Evolutionary conservation across 106 monocot genomes (phyloP).

Genomic region (Agapanthus africanus): DNA sequence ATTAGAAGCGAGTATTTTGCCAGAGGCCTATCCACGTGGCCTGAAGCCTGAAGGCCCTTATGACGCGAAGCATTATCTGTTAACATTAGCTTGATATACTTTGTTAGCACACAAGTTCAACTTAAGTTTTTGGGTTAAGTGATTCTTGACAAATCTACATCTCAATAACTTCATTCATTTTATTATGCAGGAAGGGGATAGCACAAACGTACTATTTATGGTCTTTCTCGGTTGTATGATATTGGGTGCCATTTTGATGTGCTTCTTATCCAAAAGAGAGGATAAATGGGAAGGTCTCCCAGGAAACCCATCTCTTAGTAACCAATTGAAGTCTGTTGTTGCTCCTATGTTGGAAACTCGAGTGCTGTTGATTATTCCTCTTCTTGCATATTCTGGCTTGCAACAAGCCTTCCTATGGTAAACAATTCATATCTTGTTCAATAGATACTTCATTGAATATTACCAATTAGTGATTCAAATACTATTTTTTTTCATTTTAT

Average conservation of each 20-base stretch:
- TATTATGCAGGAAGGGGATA: conserved; percentile 48
- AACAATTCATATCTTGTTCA: background rate
- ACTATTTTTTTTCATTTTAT: conserved; percentile 6
- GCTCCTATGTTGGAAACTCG: conserved; percentile 56
- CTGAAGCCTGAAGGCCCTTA: no score
- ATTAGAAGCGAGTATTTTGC: no score
- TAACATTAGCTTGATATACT: no score
- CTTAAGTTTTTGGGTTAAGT: no score
- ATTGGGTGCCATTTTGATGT: conserved; percentile 65
- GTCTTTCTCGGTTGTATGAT: conserved; percentile 73
- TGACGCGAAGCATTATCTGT: no score
- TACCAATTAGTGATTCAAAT: background rate
- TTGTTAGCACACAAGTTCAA: no score
- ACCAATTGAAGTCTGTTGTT: conserved; percentile 48
- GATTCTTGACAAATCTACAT: background rate
- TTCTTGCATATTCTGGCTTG: conserved; percentile 82
- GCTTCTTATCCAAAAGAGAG: conserved; percentile 66
- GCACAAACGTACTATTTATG: conserved; percentile 56
- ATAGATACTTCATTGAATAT: background rate
- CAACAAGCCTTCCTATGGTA: conserved; percentile 95
- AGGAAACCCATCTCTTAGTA: conserved; percentile 20
- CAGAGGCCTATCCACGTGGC: no score
- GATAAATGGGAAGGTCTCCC: conserved; percentile 15
- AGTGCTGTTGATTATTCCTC: conserved; percentile 72
- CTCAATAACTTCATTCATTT: background rate